Evolutionary conservation across 2,329 filamentous ascomycete genomes (phyloP).

Genomic region (Simplicillium sp.): DNA sequence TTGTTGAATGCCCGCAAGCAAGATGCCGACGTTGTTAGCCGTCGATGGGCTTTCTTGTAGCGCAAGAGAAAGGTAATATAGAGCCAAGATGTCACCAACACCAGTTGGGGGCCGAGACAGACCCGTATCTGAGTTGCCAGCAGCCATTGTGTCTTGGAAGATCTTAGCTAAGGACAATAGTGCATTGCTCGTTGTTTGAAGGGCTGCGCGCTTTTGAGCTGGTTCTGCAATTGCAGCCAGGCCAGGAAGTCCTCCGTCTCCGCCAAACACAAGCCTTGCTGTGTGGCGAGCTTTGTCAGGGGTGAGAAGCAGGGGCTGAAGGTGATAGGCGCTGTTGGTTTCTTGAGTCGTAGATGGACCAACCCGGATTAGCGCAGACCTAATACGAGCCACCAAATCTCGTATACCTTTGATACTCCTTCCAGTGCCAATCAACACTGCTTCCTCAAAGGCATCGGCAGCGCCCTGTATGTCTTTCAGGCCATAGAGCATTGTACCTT

Average conservation of each 20-base stretch:
- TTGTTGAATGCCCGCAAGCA: conserved; percentile 91
- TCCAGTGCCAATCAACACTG: conserved; percentile 79
- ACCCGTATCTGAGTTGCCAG: conserved; percentile 45
- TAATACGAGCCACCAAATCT: conserved; percentile 69
- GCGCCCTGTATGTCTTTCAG: conserved; percentile 73
- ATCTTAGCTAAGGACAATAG: conserved; percentile 93
- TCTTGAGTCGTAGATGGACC: conserved; percentile 5
- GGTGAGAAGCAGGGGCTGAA: conserved; percentile 61
- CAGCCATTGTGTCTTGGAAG: conserved; percentile 91
- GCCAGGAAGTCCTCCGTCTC: conserved; percentile 69
- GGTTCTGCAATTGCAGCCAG: conserved; percentile 63
- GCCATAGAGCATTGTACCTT: conserved; percentile 96
- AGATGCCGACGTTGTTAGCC: conserved; percentile 94
- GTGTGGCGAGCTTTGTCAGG: conserved; percentile 79
- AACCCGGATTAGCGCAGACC: conserved; percentile 53
- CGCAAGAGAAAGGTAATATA: conserved; percentile 92
- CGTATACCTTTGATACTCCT: conserved; percentile 60
- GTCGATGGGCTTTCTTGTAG: conserved; percentile 94
- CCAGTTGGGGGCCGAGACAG: conserved; percentile 57
- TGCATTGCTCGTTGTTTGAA: conserved; percentile 93
- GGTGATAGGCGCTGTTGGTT: neutral
- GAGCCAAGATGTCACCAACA: conserved; percentile 82
- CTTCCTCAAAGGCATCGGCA: conserved; percentile 87
- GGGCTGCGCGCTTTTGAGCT: conserved; percentile 64
- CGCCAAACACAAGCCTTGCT: conserved; percentile 71